These are phyloP conservation scores for Sugiyamaella castrensis DNA, from an alignment of 1,139 yeast genomes.

Conservation along the genomic window DNA sequence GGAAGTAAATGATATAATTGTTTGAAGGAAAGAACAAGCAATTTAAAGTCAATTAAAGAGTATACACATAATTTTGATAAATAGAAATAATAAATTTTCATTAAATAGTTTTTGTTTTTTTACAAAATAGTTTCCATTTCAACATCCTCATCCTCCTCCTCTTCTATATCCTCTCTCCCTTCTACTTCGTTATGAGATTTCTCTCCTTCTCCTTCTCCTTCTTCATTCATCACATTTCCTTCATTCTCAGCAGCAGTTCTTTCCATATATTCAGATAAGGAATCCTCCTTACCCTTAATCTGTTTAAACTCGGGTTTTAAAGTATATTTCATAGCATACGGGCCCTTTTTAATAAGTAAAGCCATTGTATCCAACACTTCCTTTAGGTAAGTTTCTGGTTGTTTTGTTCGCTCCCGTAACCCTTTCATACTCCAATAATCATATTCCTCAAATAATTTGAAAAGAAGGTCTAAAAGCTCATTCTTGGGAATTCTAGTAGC, in stretches of 20 bases:
- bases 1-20: too few species aligned
- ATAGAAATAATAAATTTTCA: too few species aligned
- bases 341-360: constrained; percentile 86
- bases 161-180: constrained; percentile 22
- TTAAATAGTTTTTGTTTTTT: background rate
- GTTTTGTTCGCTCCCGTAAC: constrained; percentile 86
- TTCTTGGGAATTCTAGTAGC: constrained; percentile 94
- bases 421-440: constrained; percentile 98
- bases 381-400: constrained; percentile 91
- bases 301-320: constrained; percentile 81
- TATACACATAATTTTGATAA: too few species aligned
- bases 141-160: constrained; percentile 34
- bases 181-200: too few species aligned
- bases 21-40: too few species aligned
- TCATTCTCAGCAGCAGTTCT: constrained; percentile 6
- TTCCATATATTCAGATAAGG: constrained; percentile 30
- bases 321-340: constrained; percentile 88
- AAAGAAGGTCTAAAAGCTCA: constrained; percentile 82
- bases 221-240: background rate
- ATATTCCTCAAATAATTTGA: constrained; percentile 87
- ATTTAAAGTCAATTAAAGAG: too few species aligned
- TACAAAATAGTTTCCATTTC: constrained; percentile 33
- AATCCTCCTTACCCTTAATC: constrained; percentile 43
- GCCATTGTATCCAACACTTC: constrained; percentile 92
- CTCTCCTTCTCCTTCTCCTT: background rate